Percentiles rank a stretch among this genome's conserved stretches.
Conservation (phyloP, 495 filamentous ascomycete species). For the Aspergillus sparsus region DNA sequence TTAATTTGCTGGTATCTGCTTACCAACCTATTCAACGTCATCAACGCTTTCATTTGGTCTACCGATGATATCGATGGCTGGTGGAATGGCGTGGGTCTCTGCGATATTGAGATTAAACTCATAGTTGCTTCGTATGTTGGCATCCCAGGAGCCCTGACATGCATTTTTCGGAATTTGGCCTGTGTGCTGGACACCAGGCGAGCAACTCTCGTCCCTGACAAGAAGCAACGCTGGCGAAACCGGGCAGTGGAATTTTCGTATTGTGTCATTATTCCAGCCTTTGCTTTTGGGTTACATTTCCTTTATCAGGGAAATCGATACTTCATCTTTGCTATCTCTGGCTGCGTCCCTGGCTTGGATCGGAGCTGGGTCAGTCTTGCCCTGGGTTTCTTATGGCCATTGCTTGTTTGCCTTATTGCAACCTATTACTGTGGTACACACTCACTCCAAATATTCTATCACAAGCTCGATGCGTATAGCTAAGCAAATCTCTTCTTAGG, state of each 20-base stretch:
- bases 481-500: conserved; percentile 36
- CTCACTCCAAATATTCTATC: no score
- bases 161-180: conserved; percentile 76
- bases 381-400: conserved; percentile 65
- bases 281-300: conserved; percentile 68
- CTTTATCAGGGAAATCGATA: conserved; percentile 72
- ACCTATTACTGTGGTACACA: conserved; percentile 68
- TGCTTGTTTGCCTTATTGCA: conserved; percentile 63
- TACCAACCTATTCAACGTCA: conserved; percentile 65
- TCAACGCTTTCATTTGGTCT: conserved; percentile 84
- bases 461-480: no score
- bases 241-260: conserved; percentile 61
- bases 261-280: conserved; percentile 66
- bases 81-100: conserved; percentile 76
- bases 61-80: conserved; percentile 64
- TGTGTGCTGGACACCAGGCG: conserved; percentile 65
- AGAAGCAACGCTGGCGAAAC: conserved; percentile 53
- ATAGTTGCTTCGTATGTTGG: conserved; percentile 64
- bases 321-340: conserved; percentile 68
- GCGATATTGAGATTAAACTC: conserved; percentile 79
- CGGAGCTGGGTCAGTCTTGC: conserved; percentile 70
- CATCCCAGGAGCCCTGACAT: conserved; percentile 58
- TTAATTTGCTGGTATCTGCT: conserved; percentile 66
- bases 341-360: conserved; percentile 67
- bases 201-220: conserved; percentile 53